Percentiles rank a stretch among this genome's conserved stretches.
Evolutionary conservation across 2,329 filamentous ascomycete species (phyloP).

Genomic region (Fonsecaea erecta): DNA sequence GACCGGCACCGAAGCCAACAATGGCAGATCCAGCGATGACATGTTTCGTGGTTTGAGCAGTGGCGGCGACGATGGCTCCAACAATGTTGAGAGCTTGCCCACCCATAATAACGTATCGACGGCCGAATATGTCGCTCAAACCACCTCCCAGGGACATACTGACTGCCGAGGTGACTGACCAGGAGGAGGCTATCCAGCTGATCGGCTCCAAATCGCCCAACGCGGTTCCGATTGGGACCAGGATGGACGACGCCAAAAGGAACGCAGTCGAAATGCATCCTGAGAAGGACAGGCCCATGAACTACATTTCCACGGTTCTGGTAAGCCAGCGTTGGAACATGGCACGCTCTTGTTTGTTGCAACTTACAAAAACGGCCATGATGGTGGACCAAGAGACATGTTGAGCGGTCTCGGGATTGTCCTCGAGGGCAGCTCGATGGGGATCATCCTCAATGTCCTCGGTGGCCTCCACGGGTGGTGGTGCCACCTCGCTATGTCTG

Average conservation of each 20-base stretch:
- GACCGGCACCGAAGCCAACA: conserved; percentile 45
- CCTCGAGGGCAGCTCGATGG: conserved; percentile 26
- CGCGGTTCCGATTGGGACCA: conserved; percentile 22
- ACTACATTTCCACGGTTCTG: conserved; percentile 9
- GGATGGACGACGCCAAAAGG: conserved; percentile 36
- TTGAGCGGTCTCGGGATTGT: conserved; percentile 21
- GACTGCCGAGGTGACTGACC: conserved; percentile 26
- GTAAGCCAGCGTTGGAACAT: background rate
- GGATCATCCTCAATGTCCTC: conserved; percentile 24
- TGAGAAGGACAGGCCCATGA: conserved; percentile 22
- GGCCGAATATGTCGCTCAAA: conserved; percentile 45
- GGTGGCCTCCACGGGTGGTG: background rate
- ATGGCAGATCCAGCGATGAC: conserved; percentile 45
- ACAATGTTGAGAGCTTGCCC: conserved; percentile 43
- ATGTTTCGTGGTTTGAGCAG: conserved; percentile 43
- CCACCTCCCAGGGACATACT: conserved; percentile 42
- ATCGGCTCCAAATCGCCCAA: conserved; percentile 21
- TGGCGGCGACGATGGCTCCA: conserved; percentile 45
- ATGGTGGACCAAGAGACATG: conserved; percentile 20
- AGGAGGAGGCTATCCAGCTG: conserved; percentile 25
- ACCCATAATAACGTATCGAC: conserved; percentile 43
- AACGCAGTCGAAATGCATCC: conserved; percentile 41
- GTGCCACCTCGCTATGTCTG: background rate
- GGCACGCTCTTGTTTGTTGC: background rate
- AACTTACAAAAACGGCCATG: conserved; percentile 20